Evolutionary conservation across 768 basidiomycete species (phyloP).

Genomic region (Rhodotorula sphaerocarpa): DNA sequence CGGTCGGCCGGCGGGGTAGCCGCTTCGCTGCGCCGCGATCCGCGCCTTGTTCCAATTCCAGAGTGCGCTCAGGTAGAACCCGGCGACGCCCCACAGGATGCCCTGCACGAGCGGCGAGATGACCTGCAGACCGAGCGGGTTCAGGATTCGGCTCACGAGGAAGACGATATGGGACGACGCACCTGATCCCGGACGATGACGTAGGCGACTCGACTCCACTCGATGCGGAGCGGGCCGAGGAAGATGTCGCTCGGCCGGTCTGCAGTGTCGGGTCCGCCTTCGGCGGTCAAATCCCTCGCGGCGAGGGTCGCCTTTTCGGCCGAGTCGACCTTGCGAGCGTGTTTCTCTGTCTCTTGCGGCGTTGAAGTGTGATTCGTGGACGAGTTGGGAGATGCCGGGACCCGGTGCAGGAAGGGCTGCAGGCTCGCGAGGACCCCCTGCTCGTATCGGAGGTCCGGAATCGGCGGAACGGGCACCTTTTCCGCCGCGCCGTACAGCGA

Average conservation of each 20-base stretch:
- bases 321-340: neutral
- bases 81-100: constrained; percentile 2
- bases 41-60: constrained; percentile 7
- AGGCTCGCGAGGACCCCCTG: constrained; percentile 35
- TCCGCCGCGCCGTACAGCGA: neutral
- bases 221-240: constrained; percentile 15
- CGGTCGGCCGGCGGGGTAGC: neutral
- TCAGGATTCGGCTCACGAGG: neutral
- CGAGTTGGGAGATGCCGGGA: neutral
- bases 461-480: constrained; percentile 23
- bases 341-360: neutral
- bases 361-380: neutral
- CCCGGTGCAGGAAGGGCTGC: constrained; percentile 31
- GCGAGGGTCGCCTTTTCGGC: constrained; percentile 7
- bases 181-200: constrained; percentile 37
- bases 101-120: constrained; percentile 23
- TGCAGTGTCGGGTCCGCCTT: neutral
- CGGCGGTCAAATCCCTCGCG: constrained; percentile 4
- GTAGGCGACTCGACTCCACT: constrained; percentile 33
- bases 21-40: neutral
- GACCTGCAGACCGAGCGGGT: constrained; percentile 3
- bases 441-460: constrained; percentile 38
- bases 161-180: neutral
- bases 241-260: constrained; percentile 10
- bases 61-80: neutral